These are phyloP conservation scores for Ascochyta lentis DNA, from an alignment of 2,329 filamentous ascomycete genomes.

Conservation along the genomic window DNA sequence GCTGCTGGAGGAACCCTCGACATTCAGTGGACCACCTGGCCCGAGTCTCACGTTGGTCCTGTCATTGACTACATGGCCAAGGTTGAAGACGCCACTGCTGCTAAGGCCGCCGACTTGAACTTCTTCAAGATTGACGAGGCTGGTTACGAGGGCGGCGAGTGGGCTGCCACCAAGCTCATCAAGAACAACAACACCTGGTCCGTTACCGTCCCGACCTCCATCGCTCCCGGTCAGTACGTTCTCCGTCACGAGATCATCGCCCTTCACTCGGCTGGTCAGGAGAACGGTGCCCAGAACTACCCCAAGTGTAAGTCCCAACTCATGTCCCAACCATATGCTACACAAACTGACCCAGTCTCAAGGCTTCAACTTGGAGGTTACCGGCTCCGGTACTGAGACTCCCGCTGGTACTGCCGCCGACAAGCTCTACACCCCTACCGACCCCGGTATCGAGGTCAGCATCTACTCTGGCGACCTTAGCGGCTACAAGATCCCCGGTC, in stretches of 20 bases:
- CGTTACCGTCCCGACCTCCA: constrained; percentile 60
- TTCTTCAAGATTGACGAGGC: constrained; percentile 70
- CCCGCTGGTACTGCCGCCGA: constrained; percentile 55
- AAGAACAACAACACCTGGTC: constrained; percentile 56
- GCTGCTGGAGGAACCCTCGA: constrained; percentile 64
- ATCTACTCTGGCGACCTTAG: constrained; percentile 58
- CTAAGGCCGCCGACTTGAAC: constrained; percentile 60
- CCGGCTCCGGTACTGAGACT: constrained; percentile 58
- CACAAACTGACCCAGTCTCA: background rate
- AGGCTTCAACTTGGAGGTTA: constrained; percentile 61
- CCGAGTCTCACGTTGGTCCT: constrained; percentile 68
- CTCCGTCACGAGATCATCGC: constrained; percentile 67
- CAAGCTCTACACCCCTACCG: constrained; percentile 63
- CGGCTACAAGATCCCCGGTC: constrained; percentile 60
- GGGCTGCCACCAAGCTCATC: constrained; percentile 63
- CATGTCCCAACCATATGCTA: constrained; percentile 36
- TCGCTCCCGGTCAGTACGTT: constrained; percentile 64
- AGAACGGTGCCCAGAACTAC: constrained; percentile 56
- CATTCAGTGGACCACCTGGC: constrained; percentile 71
- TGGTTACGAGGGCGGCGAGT: constrained; percentile 60
- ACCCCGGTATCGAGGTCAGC: constrained; percentile 66
- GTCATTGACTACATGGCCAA: constrained; percentile 70
- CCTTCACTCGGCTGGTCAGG: constrained; percentile 60
- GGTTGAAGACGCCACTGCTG: constrained; percentile 60
- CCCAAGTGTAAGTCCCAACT: constrained; percentile 47